These are phyloP conservation scores for Dothiorella sarmentorum DNA, from an alignment of 2,329 filamentous ascomycete species.

Conservation along the genomic window DNA sequence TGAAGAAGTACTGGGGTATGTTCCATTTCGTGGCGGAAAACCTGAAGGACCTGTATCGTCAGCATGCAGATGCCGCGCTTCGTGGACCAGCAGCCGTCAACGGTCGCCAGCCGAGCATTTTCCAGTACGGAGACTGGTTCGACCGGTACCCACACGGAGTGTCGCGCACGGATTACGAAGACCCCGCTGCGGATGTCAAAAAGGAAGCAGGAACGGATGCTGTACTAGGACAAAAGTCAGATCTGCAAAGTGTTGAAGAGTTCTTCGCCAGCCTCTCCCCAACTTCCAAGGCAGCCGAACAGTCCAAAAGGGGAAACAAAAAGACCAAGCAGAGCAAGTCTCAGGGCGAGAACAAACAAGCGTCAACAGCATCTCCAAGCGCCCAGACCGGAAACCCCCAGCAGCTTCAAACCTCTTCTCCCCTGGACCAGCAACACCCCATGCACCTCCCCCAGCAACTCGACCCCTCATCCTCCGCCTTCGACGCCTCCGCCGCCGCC, in stretches of 20 bases:
- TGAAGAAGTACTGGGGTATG: constrained; percentile 99
- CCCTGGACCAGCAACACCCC: constrained; percentile 12
- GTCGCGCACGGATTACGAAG: constrained; percentile 76
- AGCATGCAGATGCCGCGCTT: constrained; percentile 76
- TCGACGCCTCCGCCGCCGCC: constrained; percentile 30
- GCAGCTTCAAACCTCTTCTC: constrained; percentile 39
- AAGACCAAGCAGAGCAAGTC: constrained; percentile 18
- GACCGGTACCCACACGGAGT: constrained; percentile 91
- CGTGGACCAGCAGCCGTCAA: constrained; percentile 53
- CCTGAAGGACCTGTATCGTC: constrained; percentile 80
- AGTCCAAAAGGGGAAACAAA: constrained; percentile 22
- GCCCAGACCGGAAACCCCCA: constrained; percentile 26
- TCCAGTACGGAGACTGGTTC: constrained; percentile 98
- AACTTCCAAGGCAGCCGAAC: constrained; percentile 41
- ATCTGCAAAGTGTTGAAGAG: constrained; percentile 90
- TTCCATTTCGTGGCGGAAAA: constrained; percentile 96
- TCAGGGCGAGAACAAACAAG: neutral
- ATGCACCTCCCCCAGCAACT: constrained; percentile 21
- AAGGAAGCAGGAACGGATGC: constrained; percentile 82
- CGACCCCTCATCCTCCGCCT: constrained; percentile 40
- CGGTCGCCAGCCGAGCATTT: constrained; percentile 50
- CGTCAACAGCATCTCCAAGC: constrained; percentile 18
- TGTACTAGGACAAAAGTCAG: constrained; percentile 81
- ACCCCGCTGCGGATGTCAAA: constrained; percentile 63
- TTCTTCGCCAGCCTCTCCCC: constrained; percentile 82